Evolutionary conservation across 2,329 filamentous ascomycete genomes (phyloP).

Genomic region (Rhinocladiella similis): DNA sequence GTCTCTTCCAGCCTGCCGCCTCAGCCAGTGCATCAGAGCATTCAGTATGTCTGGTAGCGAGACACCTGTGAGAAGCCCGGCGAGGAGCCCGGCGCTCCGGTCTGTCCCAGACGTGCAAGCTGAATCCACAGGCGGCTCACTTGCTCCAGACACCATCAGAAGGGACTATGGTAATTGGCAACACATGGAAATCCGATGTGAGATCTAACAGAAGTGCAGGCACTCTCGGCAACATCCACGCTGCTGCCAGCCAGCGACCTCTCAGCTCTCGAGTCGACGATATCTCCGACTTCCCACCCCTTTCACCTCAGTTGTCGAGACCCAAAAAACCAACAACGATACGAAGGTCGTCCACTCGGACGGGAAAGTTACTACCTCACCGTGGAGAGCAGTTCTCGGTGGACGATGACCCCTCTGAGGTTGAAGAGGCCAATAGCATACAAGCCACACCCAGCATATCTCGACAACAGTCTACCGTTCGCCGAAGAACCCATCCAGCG

Average conservation of each 20-base stretch:
- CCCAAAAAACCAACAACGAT: conserved; percentile 71
- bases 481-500: conserved; percentile 38
- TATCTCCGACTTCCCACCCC: conserved; percentile 45
- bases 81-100: conserved; percentile 8
- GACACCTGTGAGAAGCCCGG: conserved; percentile 8
- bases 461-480: conserved; percentile 41
- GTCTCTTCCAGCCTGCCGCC: not conserved
- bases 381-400: conserved; percentile 86
- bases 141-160: conserved; percentile 8
- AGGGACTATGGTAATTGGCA: conserved; percentile 21
- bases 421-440: conserved; percentile 61
- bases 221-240: conserved; percentile 10
- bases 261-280: conserved; percentile 18
- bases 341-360: conserved; percentile 68
- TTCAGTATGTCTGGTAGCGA: conserved; percentile 19
- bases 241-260: conserved; percentile 17
- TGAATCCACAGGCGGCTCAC: not conserved
- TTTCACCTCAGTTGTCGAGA: conserved; percentile 39
- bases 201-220: conserved; percentile 7
- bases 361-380: conserved; percentile 66
- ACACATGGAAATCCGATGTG: not conserved
- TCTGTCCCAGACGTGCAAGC: conserved; percentile 10
- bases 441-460: conserved; percentile 43
- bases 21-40: not conserved
- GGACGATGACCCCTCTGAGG: conserved; percentile 81